Base-by-base conservation (phyloP, 2,329 filamentous ascomycete species). In the Curvularia spicifera region DNA sequence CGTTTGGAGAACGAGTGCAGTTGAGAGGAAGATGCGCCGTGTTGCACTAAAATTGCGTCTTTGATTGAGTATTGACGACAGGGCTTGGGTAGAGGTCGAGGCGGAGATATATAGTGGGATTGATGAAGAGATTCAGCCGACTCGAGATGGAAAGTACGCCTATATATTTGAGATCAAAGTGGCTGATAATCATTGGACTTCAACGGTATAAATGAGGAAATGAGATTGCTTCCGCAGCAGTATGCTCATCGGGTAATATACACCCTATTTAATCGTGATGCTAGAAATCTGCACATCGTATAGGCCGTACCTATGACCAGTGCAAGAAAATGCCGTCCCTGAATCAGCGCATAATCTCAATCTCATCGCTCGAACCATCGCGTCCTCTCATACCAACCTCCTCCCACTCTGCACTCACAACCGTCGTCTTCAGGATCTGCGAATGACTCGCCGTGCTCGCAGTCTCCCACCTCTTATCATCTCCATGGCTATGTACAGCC, bases 401-500 rank as follows among this genome's bases (percentile, higher is more conserved):
- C 43, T 75, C 71, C 72, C 72, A 76, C 43, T 72, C 71, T 5
- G 73, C 68, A 61, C 69, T 73, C 3, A 76, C 67, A 10, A 73
- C 72, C 4, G 72, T 76, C 4, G 73, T 76, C 58, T 74, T 76
- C 57, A 76, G 49, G 29, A 76, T 76, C 57, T 73, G 74, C 2
- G 72, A 68, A 50, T 71, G 67, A 44, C 69, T 75, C 1, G 68
- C 72, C 18, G 64, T 74, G 52, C 72, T 76, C 40, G 71, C 70
- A 1, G 66, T 70, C 40, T 76, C 72, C 72, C 72, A 75, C 50
- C 63, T 71, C 48, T 57, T 69, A 13, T 71, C 52, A 0, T 68
- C 65, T 1, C 37, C 58, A 1, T 53, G n/a, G 4, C 45, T 60
- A 22, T 55, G 60, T 12, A 65, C 43, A 7, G 71, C 71, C 10